These are phyloP conservation scores for Wickerhamomyces mucosus DNA, from an alignment of 805 yeast genomes.

Conservation along the genomic window DNA sequence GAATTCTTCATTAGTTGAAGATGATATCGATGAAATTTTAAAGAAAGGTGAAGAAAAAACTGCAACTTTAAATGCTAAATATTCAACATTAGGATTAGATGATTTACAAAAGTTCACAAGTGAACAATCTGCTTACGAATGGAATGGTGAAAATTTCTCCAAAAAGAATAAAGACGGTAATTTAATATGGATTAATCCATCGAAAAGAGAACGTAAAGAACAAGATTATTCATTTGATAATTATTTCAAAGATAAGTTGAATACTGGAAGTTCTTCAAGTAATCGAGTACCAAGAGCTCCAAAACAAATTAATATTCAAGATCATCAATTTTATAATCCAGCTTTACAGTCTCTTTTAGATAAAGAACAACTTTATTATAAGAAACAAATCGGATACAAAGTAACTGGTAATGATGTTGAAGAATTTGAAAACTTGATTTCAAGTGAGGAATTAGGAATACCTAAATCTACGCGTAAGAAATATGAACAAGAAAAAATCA, in stretches of 20 bases:
- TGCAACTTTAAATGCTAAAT: conserved; percentile 66
- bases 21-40: conserved; percentile 77
- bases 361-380: conserved; percentile 56
- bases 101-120: conserved; percentile 88
- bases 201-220: conserved; percentile 68
- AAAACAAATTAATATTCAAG: conserved; percentile 52
- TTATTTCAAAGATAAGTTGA: conserved; percentile 50
- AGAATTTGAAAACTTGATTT: conserved; percentile 29
- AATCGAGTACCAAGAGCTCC: conserved; percentile 48
- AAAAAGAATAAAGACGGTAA: conserved; percentile 31
- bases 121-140: conserved; percentile 85
- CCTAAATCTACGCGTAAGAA: conserved; percentile 13
- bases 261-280: conserved; percentile 19
- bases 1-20: conserved; percentile 21
- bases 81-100: conserved; percentile 79
- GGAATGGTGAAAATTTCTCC: conserved; percentile 79
- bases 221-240: conserved; percentile 72
- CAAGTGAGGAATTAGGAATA: conserved; percentile 4
- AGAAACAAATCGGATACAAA: conserved; percentile 47
- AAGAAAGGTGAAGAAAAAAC: conserved; percentile 79
- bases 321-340: conserved; percentile 64
- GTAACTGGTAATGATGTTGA: conserved; percentile 53
- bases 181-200: conserved; percentile 62
- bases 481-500: conserved; percentile 44
- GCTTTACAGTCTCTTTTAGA: conserved; percentile 44